A percentile compares a stretch with the other conserved stretches of the same genome.
These are phyloP conservation scores for Globisporangium carolinianum DNA, from an alignment of 352 stramenopile genomes.

Conservation along the genomic window DNA sequence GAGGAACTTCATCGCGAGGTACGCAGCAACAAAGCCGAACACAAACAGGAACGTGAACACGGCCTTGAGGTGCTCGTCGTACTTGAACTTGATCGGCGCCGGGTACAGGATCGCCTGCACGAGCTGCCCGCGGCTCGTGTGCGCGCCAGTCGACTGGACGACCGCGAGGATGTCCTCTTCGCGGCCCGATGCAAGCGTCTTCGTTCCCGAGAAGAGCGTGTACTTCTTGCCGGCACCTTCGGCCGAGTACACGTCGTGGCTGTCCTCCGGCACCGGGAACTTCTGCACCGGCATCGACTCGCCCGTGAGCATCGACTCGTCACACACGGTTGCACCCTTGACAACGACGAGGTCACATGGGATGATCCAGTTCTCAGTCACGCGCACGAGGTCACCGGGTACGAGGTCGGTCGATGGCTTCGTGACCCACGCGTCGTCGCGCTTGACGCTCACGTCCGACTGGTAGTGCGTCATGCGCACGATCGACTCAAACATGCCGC, in stretches of 20 bases:
- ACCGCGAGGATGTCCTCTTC: conserved; percentile 67
- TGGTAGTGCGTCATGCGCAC: conserved; percentile 60
- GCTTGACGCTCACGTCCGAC: conserved; percentile 60
- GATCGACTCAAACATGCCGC: conserved; percentile 41
- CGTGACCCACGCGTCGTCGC: conserved; percentile 40
- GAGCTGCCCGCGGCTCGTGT: conserved; percentile 81
- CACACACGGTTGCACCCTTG: conserved; percentile 57
- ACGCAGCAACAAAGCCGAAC: conserved; percentile 66
- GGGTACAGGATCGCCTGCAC: conserved; percentile 85
- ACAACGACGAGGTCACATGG: conserved; percentile 68
- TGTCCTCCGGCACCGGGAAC: conserved; percentile 47
- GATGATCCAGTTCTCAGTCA: conserved; percentile 62
- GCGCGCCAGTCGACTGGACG: conserved; percentile 74
- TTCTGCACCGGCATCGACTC: conserved; percentile 88
- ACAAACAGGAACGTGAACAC: conserved; percentile 77
- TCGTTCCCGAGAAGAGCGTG: conserved; percentile 84
- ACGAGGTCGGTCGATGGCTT: conserved; percentile 46
- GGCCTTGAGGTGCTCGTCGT: conserved; percentile 84
- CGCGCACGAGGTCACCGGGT: conserved; percentile 59
- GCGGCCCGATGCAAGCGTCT: conserved; percentile 56
- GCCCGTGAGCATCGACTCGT: conserved; percentile 72
- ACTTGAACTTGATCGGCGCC: conserved; percentile 86
- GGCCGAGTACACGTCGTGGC: conserved; percentile 41
- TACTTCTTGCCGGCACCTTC: conserved; percentile 71
- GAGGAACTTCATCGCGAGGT: conserved; percentile 69